Base-by-base conservation (phyloP, 306 rosid species). In the Casuarina glauca region DNA sequence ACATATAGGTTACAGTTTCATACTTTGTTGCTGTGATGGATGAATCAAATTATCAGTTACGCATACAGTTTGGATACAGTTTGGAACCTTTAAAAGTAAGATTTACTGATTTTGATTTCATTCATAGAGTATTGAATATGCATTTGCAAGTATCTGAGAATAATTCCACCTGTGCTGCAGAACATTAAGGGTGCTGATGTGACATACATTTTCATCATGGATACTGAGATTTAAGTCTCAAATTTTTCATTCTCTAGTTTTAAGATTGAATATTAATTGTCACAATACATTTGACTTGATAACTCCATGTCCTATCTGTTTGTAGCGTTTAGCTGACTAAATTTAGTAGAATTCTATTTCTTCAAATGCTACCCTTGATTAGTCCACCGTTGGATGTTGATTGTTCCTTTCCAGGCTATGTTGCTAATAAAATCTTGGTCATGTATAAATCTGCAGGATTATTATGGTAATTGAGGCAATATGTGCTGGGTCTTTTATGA, bases 391-490 rank as follows among this genome's bases (percentile, higher is more conserved):
- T 55, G 72, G 61, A 43, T 72, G 46, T 54, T 74, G 77, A 44
- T 54, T 68, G 74, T 13, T 48, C 5, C 41, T 75, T 78, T 49
- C 61, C 58, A 49, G 71, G 66, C 63, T 73, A 45, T 72, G 79
- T 76, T 69, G 77, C 75, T 72, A 70, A 52, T 32, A 17, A 73
- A 35, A 69, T 69, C 73, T 71, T 74, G 61, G 69, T 72, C 70
- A 41, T 69, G 52, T 61, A n/a, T 78, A 77, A 78, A 74, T 89
- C 55, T 85, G 82, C 98, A 93, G 99, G 96, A 83, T 85, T 77
- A 91, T 96, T 78, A 96, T 96, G 99, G 85, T 91, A 44, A 82
- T 86, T 50, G 98, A 96, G 90, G 97, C 94, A 55, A 72, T 91
- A 66, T 91, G 89, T 76, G 91, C 97, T 11, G 99, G 90, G 82